Evolutionary conservation across 768 basidiomycete genomes (phyloP).

Genomic region (Pleurotus citrinopileatus): DNA sequence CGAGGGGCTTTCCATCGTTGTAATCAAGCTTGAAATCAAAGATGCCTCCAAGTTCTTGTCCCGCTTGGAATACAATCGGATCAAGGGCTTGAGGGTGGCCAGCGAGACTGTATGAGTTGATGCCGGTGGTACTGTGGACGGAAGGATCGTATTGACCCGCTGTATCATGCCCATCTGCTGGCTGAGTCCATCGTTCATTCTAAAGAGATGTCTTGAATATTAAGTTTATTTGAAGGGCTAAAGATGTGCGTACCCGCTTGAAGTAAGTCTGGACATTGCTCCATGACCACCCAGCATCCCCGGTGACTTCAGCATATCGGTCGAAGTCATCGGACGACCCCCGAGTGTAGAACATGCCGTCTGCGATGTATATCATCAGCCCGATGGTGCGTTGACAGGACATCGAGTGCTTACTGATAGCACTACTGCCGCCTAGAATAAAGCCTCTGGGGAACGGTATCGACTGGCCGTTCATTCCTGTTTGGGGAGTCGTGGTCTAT

Average conservation of each 20-base stretch:
- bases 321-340: too few relatives aligned
- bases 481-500: constrained; percentile 19
- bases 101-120: constrained; percentile 20
- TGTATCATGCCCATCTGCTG: constrained; percentile 26
- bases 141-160: constrained; percentile 24
- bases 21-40: constrained; percentile 27
- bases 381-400: neutral
- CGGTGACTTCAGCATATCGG: constrained; percentile 20
- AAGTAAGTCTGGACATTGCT: constrained; percentile 21
- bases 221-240: neutral
- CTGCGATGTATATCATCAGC: constrained; percentile 11
- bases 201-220: constrained; percentile 7
- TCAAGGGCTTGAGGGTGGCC: constrained; percentile 19
- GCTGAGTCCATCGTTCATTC: constrained; percentile 24
- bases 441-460: constrained; percentile 17
- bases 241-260: constrained; percentile 16
- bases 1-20: constrained; percentile 26
- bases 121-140: constrained; percentile 23
- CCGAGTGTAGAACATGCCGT: constrained; percentile 24
- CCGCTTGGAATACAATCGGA: constrained; percentile 19
- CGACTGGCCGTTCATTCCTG: constrained; percentile 12
- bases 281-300: constrained; percentile 29
- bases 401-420: constrained; percentile 17
- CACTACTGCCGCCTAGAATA: constrained; percentile 18
- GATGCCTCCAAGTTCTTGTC: constrained; percentile 16